Evolutionary conservation across 345 rosid species (phyloP), one percentile per base, ranked within the genome.

Genomic region (Hevea brasiliensis): DNA sequence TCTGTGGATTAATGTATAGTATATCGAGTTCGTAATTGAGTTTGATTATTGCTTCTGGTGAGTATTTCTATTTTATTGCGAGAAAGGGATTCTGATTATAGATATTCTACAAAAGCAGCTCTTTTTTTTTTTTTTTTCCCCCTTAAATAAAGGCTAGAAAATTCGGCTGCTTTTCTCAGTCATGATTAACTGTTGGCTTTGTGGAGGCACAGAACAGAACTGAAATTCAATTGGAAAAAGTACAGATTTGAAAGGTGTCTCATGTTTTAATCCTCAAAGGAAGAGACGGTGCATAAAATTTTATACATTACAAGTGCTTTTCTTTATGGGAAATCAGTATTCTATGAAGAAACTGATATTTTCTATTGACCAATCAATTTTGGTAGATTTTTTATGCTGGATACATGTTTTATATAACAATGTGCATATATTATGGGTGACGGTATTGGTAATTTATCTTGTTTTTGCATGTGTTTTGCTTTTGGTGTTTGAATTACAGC

Each of bases 151-250:
- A 17, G 9, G 14, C 17, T 18, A 12, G 18, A 48, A 47, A 15
- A 48, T 48, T 48, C 3, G 1, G 18, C 14, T 15, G 18, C 18
- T 14, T 18, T 48, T 48, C 20, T 14, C 20, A 48, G 14, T 48
- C 14, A 12, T 14, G 53, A 18, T 48, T 48, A 11, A 15, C 12
- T 48, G 0, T 48, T 48, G 53, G 15, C 5, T 48, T 48, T 48
- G 12, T 11, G 15, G 53, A 48, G 13, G 53, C 53, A 48, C 13
- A 48, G 17, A 0, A 50, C 11, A 61, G 35, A 15, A 11, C 42
- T 61, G 23, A 61, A 59, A 61, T 61, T 61, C 65, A 61, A 35
- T 61, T 61, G 21, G 8, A 37, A 61, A 61, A 23, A 61, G 24
- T 23, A 27, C 1, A 59, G 7, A 1, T 17, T 50, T 20, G 17